Conservation (phyloP, 495 filamentous ascomycete species). For the Recurvomyces mirabilis region DNA sequence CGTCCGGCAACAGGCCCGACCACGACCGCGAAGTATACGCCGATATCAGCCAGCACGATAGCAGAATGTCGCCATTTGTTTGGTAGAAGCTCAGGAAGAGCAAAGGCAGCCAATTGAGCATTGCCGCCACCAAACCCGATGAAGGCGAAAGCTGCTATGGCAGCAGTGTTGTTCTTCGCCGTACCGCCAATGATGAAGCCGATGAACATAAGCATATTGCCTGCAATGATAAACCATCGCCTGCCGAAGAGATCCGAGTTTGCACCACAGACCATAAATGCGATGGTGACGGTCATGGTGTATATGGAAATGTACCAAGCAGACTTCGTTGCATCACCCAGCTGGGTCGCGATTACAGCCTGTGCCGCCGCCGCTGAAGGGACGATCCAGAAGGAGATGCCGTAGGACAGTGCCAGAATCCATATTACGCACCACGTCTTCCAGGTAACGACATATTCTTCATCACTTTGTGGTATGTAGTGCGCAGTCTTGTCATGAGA, state of each 20-base stretch:
- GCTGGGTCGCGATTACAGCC: conserved; percentile 20
- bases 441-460: conserved; percentile 4
- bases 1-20: conserved; percentile 27
- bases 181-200: conserved; percentile 17
- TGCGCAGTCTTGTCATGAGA: not conserved
- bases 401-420: conserved; percentile 27
- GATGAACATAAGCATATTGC: conserved; percentile 19
- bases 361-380: conserved; percentile 23
- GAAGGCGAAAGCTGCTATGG: conserved; percentile 17
- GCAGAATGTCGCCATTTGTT: conserved; percentile 29
- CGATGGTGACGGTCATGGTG: conserved; percentile 23
- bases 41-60: conserved; percentile 26
- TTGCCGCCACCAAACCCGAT: conserved; percentile 22
- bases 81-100: conserved; percentile 31
- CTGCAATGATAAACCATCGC: conserved; percentile 22
- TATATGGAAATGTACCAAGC: conserved; percentile 13
- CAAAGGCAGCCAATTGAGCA: conserved; percentile 25
- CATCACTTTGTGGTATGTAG: conserved; percentile 4
- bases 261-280: conserved; percentile 26
- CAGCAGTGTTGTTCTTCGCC: conserved; percentile 8
- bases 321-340: conserved; percentile 20
- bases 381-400: conserved; percentile 31
- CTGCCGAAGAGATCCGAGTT: conserved; percentile 25
- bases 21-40: conserved; percentile 25
- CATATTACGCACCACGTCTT: conserved; percentile 13